phyloP scores from a whole-genome alignment of 2,329 filamentous ascomycete genomes.

The Aspergillus chevalieri region DNA sequence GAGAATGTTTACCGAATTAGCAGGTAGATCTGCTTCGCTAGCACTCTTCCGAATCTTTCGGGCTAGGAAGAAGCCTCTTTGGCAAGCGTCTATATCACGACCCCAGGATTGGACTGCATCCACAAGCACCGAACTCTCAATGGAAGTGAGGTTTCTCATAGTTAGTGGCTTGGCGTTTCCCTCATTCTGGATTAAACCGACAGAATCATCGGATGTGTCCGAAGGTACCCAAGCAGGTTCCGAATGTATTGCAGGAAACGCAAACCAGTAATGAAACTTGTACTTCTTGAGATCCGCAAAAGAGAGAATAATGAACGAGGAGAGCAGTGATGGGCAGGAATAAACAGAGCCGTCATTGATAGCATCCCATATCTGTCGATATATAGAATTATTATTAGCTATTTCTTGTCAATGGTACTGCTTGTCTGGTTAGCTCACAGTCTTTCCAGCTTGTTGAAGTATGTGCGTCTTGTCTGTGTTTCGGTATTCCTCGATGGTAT shows the following conservation, averaged over 20 bases:
- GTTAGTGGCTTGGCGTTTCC: constrained; percentile 4
- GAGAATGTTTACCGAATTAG: constrained; percentile 22
- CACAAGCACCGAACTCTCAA: constrained; percentile 72
- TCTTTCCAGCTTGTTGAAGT: constrained; percentile 70
- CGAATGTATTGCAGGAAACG: constrained; percentile 87
- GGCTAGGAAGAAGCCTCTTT: constrained; percentile 93
- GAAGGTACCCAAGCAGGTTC: constrained; percentile 72
- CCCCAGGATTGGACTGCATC: constrained; percentile 83
- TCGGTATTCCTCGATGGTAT: constrained; percentile 90
- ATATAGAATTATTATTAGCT: constrained; percentile 8
- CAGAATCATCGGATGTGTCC: constrained; percentile 13
- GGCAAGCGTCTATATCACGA: constrained; percentile 70
- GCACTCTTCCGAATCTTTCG: constrained; percentile 56
- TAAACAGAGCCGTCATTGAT: constrained; percentile 96
- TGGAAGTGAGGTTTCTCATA: constrained; percentile 47
- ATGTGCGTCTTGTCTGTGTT: constrained; percentile 72
- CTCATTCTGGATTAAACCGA: constrained; percentile 14
- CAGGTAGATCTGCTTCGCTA: not conserved
- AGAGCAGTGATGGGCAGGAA: constrained; percentile 82
- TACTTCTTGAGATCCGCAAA: constrained; percentile 98
- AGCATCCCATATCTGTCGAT: constrained; percentile 83
- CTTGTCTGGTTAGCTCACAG: constrained; percentile 46
- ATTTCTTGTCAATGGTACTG: not conserved
- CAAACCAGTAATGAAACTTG: constrained; percentile 97
- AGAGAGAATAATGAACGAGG: constrained; percentile 81